A percentile compares a stretch with the other conserved stretches of the same genome.
These are phyloP conservation scores for Cryoendolithus antarcticus DNA, from an alignment of 2,329 filamentous ascomycete species.

Conservation along the genomic window DNA sequence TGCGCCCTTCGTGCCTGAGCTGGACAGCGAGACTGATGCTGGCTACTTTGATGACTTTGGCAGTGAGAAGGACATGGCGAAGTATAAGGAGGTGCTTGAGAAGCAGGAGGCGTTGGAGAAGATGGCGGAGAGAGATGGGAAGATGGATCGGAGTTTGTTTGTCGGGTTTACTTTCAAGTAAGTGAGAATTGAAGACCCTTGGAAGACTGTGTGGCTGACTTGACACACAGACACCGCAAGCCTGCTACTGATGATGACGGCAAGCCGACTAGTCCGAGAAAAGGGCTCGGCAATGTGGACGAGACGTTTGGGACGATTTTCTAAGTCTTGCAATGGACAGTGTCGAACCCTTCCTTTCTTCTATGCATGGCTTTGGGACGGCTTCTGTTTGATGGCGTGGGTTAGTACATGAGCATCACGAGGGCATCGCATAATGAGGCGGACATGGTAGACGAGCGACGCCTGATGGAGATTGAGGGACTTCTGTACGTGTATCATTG, in stretches of 20 bases:
- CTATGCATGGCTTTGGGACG: no score
- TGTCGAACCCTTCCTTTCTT: not conserved
- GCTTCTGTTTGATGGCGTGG: no score
- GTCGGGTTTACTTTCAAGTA: slow-evolving; percentile 95
- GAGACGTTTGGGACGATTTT: slow-evolving; percentile 76
- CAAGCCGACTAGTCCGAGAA: slow-evolving; percentile 53
- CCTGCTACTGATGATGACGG: slow-evolving; percentile 58
- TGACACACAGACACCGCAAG: slow-evolving; percentile 54
- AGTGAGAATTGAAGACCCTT: slow-evolving; percentile 13
- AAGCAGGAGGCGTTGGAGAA: slow-evolving; percentile 87
- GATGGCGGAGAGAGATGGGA: slow-evolving; percentile 87
- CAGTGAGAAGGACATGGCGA: slow-evolving; percentile 96
- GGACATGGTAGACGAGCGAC: no score
- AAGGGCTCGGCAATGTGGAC: slow-evolving; percentile 56
- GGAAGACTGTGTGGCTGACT: slow-evolving; percentile 7
- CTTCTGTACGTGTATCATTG: no score
- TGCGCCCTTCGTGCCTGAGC: slow-evolving; percentile 90
- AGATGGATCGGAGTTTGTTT: slow-evolving; percentile 89
- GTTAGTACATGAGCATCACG: no score
- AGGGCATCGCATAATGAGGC: no score
- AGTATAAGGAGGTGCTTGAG: slow-evolving; percentile 99
- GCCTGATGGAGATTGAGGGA: no score
- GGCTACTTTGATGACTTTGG: slow-evolving; percentile 98
- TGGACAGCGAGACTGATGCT: slow-evolving; percentile 94
- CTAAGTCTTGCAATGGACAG: slow-evolving; percentile 20